These are phyloP conservation scores for Botryotinia calthae DNA, from an alignment of 2,329 filamentous ascomycete species.

Conservation along the genomic window DNA sequence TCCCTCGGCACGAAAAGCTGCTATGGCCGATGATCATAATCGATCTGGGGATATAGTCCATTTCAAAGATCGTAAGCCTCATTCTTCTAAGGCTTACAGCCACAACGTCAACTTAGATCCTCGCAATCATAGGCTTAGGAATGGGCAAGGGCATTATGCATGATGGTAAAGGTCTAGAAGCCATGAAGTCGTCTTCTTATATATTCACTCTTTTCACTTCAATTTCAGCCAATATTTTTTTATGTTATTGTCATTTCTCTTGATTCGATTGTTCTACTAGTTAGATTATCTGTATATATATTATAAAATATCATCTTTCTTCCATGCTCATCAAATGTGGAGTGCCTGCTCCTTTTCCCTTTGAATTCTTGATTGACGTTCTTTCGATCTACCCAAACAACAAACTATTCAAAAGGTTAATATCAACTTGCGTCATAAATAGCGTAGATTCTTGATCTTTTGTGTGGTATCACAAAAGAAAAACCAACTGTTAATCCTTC, in stretches of 20 bases:
- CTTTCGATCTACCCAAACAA: neutral
- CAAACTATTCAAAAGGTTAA: fast-evolving
- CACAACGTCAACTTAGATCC: no score
- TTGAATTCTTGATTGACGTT: neutral
- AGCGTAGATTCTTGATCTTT: neutral
- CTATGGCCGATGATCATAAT: no score
- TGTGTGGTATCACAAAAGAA: neutral
- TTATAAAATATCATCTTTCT: neutral
- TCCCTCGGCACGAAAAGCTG: no score
- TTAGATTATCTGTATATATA: neutral
- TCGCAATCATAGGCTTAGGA: no score
- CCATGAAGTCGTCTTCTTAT: neutral
- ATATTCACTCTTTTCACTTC: neutral
- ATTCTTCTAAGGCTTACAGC: no score
- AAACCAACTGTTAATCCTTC: neutral
- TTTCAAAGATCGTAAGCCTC: no score
- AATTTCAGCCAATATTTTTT: neutral
- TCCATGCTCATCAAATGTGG: no score
- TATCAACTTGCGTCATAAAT: neutral
- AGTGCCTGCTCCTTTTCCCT: neutral
- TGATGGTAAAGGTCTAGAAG: neutral
- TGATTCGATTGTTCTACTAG: neutral
- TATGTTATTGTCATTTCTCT: neutral
- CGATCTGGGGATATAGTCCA: no score
- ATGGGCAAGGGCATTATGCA: no score